Evolutionary conservation across 495 filamentous ascomycete genomes (phyloP).

Genomic region (Delitschia confertaspora): DNA sequence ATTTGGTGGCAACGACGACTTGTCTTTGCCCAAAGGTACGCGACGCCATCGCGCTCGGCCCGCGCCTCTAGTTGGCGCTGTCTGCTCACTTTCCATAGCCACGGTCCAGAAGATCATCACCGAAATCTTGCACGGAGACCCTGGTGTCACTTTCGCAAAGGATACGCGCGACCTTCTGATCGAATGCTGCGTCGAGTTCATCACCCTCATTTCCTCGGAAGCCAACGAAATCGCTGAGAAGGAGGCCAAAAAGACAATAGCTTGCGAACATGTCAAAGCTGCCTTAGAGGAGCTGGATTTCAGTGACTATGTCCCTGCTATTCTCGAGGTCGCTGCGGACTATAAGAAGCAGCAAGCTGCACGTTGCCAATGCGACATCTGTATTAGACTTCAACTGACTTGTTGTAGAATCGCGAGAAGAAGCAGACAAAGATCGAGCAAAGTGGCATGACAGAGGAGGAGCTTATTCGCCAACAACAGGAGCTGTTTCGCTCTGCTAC

Average conservation of each 20-base stretch:
- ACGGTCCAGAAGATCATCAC: constrained; percentile 97
- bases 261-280: constrained; percentile 89
- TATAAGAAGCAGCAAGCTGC: constrained; percentile 91
- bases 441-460: constrained; percentile 80
- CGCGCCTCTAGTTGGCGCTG: too few species aligned
- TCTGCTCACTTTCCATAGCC: constrained; percentile 44
- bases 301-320: constrained; percentile 75
- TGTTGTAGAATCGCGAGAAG: constrained; percentile 75
- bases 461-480: constrained; percentile 79
- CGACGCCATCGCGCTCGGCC: not conserved
- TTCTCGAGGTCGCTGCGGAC: constrained; percentile 78
- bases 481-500: constrained; percentile 80
- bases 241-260: constrained; percentile 97
- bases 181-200: constrained; percentile 98
- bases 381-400: constrained; percentile 8
- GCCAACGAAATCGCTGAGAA: constrained; percentile 98
- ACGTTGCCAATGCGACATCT: constrained; percentile 25
- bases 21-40: constrained; percentile 88
- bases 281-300: constrained; percentile 87
- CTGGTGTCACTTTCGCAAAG: constrained; percentile 71
- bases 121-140: constrained; percentile 72
- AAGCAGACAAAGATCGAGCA: constrained; percentile 94
- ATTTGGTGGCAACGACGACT: constrained; percentile 71
- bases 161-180: constrained; percentile 92
- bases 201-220: constrained; percentile 92